phyloP scores from a whole-genome alignment of 352 stramenopile genomes.

The Pelagophyceae sp. region DNA sequence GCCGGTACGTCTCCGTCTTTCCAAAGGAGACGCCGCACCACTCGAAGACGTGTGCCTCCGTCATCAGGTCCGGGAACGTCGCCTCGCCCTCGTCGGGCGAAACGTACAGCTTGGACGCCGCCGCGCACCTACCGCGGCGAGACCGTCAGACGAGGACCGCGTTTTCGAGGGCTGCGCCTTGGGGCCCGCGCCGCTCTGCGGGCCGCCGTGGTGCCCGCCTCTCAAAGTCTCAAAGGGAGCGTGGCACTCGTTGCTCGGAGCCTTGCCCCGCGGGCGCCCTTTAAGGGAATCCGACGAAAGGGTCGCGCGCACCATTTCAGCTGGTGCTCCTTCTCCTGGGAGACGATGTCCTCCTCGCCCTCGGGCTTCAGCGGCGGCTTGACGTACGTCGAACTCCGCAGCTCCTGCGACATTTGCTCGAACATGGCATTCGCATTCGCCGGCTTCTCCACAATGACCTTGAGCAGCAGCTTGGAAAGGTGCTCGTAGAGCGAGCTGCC shows the following conservation, averaged over 20 bases:
- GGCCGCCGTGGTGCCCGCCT: too few species aligned
- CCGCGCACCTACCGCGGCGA: too few species aligned
- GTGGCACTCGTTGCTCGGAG: too few species aligned
- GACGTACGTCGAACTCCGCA: constrained; percentile 40
- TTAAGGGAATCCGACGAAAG: too few species aligned
- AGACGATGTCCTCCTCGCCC: background rate
- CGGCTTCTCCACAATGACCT: constrained; percentile 55
- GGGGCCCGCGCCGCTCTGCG: too few species aligned
- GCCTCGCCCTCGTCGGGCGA: constrained; percentile 27
- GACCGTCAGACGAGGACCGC: too few species aligned
- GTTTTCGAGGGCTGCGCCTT: too few species aligned
- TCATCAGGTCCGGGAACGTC: constrained; percentile 24
- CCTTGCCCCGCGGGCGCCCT: too few species aligned
- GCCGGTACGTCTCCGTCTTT: constrained; percentile 28
- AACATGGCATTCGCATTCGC: constrained; percentile 66
- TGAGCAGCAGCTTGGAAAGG: constrained; percentile 34
- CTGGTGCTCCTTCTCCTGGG: constrained; percentile 10
- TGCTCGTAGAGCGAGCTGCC: constrained; percentile 35
- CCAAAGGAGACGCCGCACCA: constrained; percentile 31
- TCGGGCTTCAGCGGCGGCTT: constrained; percentile 16
- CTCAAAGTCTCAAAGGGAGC: too few species aligned
- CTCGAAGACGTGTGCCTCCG: constrained; percentile 32
- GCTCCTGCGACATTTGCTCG: constrained; percentile 61
- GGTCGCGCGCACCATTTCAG: constrained; percentile 24
- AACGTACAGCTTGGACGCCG: constrained; percentile 24